Evolutionary conservation across 495 filamentous ascomycete genomes (phyloP).

Genomic region (Penicillium atrosanguineum): DNA sequence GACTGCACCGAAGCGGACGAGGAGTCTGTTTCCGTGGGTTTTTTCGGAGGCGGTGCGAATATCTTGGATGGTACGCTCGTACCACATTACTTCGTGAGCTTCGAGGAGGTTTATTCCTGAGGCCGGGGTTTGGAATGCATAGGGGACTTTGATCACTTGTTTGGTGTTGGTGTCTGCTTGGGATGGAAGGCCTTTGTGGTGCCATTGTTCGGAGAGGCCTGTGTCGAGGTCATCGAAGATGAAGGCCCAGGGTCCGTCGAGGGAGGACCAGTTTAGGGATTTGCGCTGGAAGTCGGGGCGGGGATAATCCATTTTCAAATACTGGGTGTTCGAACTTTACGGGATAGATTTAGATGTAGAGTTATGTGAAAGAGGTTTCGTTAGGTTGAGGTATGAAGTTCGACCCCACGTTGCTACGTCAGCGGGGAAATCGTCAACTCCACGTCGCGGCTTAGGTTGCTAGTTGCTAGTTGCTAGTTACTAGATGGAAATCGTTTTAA

Average conservation of each 20-base stretch:
- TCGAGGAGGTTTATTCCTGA: constrained; percentile 53
- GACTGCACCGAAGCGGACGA: constrained; percentile 38
- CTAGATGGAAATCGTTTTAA: constrained; percentile 7
- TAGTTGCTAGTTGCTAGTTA: background rate
- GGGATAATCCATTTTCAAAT: constrained; percentile 36
- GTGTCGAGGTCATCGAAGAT: constrained; percentile 56
- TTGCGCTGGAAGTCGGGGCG: constrained; percentile 56
- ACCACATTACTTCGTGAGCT: constrained; percentile 61
- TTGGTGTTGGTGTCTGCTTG: constrained; percentile 20
- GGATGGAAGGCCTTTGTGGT: constrained; percentile 22
- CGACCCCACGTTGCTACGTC: constrained; percentile 16
- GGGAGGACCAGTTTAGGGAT: constrained; percentile 48
- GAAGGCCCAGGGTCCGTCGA: constrained; percentile 56
- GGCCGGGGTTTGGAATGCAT: constrained; percentile 55
- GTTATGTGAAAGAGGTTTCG: background rate
- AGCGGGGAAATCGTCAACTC: constrained; percentile 6
- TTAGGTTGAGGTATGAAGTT: background rate
- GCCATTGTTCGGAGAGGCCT: constrained; percentile 39
- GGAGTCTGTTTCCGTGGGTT: constrained; percentile 13
- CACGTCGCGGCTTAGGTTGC: background rate
- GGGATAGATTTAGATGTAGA: background rate
- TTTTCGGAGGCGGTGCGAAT: constrained; percentile 34
- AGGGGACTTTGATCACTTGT: constrained; percentile 53
- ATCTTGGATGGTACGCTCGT: constrained; percentile 50
- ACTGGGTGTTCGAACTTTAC: no score